phyloP scores from a whole-genome alignment of 805 yeast genomes.

The Suhomyces emberorum region DNA sequence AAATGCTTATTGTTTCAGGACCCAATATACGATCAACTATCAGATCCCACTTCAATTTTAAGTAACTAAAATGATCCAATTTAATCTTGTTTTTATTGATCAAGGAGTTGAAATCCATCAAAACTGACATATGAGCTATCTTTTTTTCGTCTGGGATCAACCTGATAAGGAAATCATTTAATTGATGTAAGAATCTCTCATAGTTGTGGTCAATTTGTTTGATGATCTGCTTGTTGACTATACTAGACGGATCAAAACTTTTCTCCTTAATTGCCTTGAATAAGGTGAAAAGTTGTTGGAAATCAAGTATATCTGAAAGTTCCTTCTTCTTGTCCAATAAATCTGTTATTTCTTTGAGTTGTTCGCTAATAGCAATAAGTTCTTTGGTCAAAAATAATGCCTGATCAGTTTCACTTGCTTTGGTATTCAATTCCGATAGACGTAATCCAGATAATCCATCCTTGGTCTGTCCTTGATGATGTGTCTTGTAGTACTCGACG shows the following conservation, averaged over 20 bases:
- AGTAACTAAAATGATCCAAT: slow-evolving; percentile 7
- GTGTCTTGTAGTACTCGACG: slow-evolving; percentile 3
- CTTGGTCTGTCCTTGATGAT: background rate
- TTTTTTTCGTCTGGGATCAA: slow-evolving; percentile 19
- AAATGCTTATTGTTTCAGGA: slow-evolving; percentile 3
- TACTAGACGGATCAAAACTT: background rate
- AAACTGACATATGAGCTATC: slow-evolving; percentile 7
- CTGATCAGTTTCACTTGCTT: background rate
- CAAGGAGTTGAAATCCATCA: slow-evolving; percentile 11
- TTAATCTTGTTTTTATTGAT: slow-evolving; percentile 7
- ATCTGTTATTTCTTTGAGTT: slow-evolving; percentile 4
- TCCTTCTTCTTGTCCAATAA: slow-evolving; percentile 9
- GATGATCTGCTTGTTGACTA: slow-evolving; percentile 6
- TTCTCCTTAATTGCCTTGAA: slow-evolving; percentile 4
- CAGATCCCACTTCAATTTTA: slow-evolving; percentile 10
- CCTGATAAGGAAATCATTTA: slow-evolving; percentile 15
- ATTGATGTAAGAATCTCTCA: slow-evolving; percentile 9
- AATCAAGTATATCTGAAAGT: slow-evolving; percentile 12
- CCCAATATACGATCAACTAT: slow-evolving; percentile 12
- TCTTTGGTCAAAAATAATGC: slow-evolving; percentile 5
- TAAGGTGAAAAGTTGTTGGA: slow-evolving; percentile 10
- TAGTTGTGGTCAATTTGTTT: slow-evolving; percentile 2
- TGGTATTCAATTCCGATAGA: slow-evolving; percentile 8
- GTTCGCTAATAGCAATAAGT: background rate
- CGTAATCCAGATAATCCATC: slow-evolving; percentile 1